These are phyloP conservation scores for Zymoseptoria passerinii DNA, from an alignment of 2,329 filamentous ascomycete species.

Conservation along the genomic window DNA sequence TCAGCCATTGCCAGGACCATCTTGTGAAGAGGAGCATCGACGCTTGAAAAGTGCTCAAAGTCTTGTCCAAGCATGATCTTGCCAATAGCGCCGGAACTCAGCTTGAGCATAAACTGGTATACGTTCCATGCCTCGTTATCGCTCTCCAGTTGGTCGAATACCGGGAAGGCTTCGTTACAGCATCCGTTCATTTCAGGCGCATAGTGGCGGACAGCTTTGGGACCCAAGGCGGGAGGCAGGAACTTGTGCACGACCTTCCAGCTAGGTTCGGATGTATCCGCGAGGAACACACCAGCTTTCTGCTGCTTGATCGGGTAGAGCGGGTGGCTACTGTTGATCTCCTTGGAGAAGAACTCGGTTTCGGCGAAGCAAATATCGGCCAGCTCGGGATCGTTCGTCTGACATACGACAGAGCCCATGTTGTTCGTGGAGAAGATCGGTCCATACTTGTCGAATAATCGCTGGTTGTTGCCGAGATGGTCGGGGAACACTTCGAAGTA, in stretches of 20 bases:
- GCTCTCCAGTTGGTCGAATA: constrained; percentile 43
- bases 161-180: constrained; percentile 43
- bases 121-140: constrained; percentile 39
- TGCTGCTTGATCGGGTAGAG: constrained; percentile 28
- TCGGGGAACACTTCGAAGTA: constrained; percentile 34
- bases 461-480: constrained; percentile 36
- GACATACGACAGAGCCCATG: constrained; percentile 30
- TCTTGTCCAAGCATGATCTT: constrained; percentile 40
- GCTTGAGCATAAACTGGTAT: constrained; percentile 44
- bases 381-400: constrained; percentile 32
- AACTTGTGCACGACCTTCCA: constrained; percentile 53
- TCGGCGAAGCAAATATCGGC: constrained; percentile 29
- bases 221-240: constrained; percentile 49
- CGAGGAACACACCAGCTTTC: constrained; percentile 27
- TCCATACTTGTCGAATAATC: constrained; percentile 34
- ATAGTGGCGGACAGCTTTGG: constrained; percentile 55
- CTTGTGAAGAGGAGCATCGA: constrained; percentile 43
- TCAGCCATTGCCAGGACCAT: constrained; percentile 47
- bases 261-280: constrained; percentile 44
- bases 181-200: constrained; percentile 51
- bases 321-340: constrained; percentile 26
- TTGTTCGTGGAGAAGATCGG: constrained; percentile 32
- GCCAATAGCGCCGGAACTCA: constrained; percentile 38
- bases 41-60: constrained; percentile 36
- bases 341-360: constrained; percentile 37